Evolutionary conservation across 208 protist genomes (phyloP), one percentile per base, ranked within the genome.

Genomic region (Trypanosomatidae sp.): DNA sequence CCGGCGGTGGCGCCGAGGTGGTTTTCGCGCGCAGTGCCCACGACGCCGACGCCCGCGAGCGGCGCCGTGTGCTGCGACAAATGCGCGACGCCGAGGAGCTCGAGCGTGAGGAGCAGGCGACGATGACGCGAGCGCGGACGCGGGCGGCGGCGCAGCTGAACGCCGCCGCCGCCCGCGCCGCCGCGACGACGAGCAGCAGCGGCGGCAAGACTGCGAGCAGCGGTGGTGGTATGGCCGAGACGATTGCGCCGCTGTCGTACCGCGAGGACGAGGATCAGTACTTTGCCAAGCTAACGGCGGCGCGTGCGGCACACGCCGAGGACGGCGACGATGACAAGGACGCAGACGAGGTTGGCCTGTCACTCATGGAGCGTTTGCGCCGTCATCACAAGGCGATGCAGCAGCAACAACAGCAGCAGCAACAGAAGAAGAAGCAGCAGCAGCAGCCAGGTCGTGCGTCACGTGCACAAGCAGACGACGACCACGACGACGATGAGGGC

Each of bases 261-360:
- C 71, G 73, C 24, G 80, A 94, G 66, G 81, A 90, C 46, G 85
- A 88, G 41, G 85, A 94, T 41, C 85, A 94, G 62, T 94, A 85
- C 65, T 90, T 94, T 49, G 54, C 71, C n/a, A 77, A 75, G 47
- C 46, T 94, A n/a, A 43, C 70, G n/a, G 67, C 48, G 26, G 59
- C 65, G 23, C 54, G 55, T 21, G 59, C 51, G 37, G 45, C 52
- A 3, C 66, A 60, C 15, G 61, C 41, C 16, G 56, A 56, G 15
- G 69, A 50, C 33, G 48, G 24, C 28, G 46, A 55, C 28, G 33
- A 49, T 7, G 57, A 52, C 5, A 53, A 48, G 6, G 63, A 65
- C 6, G 56, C 44, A 37, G 40, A 54, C 11, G 64, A 71, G 41
- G 56, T 64, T 41, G 77, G 75, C 21, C 63, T 89, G 15, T 84